A percentile compares a stretch with the other conserved stretches of the same genome.
phyloP scores from a whole-genome alignment of 164 flowering plant genomes.

The Annona squamosa region DNA sequence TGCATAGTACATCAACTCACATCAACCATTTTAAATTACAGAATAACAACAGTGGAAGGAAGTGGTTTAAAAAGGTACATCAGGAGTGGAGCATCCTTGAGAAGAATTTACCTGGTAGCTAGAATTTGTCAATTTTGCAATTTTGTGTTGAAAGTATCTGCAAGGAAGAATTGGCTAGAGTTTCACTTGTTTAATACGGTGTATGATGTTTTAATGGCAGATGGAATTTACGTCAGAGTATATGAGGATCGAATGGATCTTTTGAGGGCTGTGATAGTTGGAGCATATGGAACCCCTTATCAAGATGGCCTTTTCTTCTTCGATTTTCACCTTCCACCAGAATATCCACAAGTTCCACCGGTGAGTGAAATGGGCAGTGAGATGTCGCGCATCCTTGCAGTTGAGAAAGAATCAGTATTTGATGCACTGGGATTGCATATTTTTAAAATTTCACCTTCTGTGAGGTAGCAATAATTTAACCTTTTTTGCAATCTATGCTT shows the following conservation, averaged over 20 bases:
- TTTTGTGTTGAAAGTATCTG: neutral
- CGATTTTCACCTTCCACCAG: constrained; percentile 95
- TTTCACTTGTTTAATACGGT: neutral
- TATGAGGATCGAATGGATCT: constrained; percentile 99
- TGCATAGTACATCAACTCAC: neutral
- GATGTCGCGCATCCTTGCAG: neutral
- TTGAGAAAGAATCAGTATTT: neutral
- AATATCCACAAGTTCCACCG: constrained; percentile 92
- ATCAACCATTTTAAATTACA: constrained; percentile 26
- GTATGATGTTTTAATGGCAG: constrained; percentile 31
- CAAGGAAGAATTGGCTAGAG: neutral
- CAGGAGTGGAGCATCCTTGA: constrained; percentile 97
- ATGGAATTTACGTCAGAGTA: constrained; percentile 79
- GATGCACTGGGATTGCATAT: neutral
- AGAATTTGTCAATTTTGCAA: neutral
- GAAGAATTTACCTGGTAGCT: constrained; percentile 82
- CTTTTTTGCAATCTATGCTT: neutral
- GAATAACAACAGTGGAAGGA: constrained; percentile 55
- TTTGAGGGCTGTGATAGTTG: constrained; percentile 84
- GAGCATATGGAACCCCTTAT: constrained; percentile 98
- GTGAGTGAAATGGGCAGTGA: constrained; percentile 34
- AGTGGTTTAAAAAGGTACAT: constrained; percentile 92
- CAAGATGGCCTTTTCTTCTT: constrained; percentile 99
- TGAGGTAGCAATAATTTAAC: neutral
- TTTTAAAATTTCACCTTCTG: neutral